phyloP scores from a whole-genome alignment of 1,284 basidiomycete species.

The Waitea zeae region DNA sequence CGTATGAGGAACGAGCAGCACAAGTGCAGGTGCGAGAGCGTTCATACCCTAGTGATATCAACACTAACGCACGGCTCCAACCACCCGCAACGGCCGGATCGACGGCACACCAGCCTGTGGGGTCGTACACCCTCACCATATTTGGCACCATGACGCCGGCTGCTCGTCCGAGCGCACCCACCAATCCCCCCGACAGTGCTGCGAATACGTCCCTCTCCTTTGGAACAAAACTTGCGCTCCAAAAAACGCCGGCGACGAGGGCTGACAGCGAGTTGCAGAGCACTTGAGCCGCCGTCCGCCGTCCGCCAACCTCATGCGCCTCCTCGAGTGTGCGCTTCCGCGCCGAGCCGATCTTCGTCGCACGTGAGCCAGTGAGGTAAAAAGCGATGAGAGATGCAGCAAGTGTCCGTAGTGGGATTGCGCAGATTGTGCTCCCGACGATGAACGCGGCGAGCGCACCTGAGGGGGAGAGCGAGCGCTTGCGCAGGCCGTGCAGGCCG shows the following conservation, averaged over 20 bases:
- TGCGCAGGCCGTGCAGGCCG: constrained; percentile 30
- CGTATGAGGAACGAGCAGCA: background rate
- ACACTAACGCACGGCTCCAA: constrained; percentile 42
- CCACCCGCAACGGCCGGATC: constrained; percentile 19
- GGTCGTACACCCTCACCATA: constrained; percentile 10
- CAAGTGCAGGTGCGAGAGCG: no score
- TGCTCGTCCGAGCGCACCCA: constrained; percentile 8
- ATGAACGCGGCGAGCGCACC: constrained; percentile 66
- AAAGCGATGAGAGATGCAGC: constrained; percentile 66
- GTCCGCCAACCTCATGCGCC: constrained; percentile 50
- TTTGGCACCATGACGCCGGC: no score
- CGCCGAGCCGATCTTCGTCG: constrained; percentile 68
- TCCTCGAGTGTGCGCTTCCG: constrained; percentile 69
- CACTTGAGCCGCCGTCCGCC: constrained; percentile 67
- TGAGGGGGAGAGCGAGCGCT: constrained; percentile 44
- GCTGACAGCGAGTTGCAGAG: constrained; percentile 67
- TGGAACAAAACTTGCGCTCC: constrained; percentile 24
- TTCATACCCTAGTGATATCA: constrained; percentile 48
- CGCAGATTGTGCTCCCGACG: constrained; percentile 52
- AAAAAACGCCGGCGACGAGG: constrained; percentile 42
- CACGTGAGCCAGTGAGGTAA: constrained; percentile 68
- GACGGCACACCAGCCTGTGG: constrained; percentile 35
- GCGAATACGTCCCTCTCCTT: no score
- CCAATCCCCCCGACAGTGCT: constrained; percentile 15
- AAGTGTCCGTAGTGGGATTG: constrained; percentile 44